Conservation (phyloP, 2,329 filamentous ascomycete genomes). For the Calonectria fujianensis region DNA sequence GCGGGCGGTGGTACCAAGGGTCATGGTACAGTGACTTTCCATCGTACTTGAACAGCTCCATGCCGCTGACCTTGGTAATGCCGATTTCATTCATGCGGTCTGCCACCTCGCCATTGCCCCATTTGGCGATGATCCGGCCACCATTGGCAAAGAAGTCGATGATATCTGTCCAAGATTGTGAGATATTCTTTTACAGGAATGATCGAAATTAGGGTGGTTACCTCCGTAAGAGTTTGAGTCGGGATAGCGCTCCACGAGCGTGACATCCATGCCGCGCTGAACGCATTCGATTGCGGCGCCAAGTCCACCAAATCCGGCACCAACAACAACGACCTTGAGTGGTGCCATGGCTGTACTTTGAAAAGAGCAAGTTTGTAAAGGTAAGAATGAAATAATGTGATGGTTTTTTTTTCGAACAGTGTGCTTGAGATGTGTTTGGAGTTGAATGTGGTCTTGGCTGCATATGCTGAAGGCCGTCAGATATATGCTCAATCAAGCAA, state of each 20-base stretch:
- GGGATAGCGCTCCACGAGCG: conserved; percentile 28
- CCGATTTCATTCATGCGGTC: conserved; percentile 1
- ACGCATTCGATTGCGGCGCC: conserved; percentile 29
- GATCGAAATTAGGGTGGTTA: background rate
- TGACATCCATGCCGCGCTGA: conserved; percentile 30
- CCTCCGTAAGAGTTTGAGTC: conserved; percentile 38
- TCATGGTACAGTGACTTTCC: conserved; percentile 36
- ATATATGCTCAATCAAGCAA: background rate
- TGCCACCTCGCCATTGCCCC: conserved; percentile 30
- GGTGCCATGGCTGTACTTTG: background rate
- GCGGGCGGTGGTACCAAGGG: conserved; percentile 39
- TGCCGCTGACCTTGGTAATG: conserved; percentile 18
- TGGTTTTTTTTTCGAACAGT: background rate
- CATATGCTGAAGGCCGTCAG: background rate
- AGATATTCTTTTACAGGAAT: background rate
- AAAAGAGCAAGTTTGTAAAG: background rate
- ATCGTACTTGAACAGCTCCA: conserved; percentile 43
- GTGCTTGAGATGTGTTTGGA: background rate
- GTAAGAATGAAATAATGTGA: too few species aligned
- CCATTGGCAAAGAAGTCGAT: conserved; percentile 49
- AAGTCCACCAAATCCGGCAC: conserved; percentile 24
- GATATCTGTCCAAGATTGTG: conserved; percentile 35
- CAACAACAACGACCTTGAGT: conserved; percentile 8
- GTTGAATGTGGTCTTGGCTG: too few species aligned
- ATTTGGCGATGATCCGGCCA: conserved; percentile 34